Evolutionary conservation across 2,329 filamentous ascomycete species (phyloP), one percentile per base, ranked within the genome.

Genomic region (Colletotrichum truncatum): DNA sequence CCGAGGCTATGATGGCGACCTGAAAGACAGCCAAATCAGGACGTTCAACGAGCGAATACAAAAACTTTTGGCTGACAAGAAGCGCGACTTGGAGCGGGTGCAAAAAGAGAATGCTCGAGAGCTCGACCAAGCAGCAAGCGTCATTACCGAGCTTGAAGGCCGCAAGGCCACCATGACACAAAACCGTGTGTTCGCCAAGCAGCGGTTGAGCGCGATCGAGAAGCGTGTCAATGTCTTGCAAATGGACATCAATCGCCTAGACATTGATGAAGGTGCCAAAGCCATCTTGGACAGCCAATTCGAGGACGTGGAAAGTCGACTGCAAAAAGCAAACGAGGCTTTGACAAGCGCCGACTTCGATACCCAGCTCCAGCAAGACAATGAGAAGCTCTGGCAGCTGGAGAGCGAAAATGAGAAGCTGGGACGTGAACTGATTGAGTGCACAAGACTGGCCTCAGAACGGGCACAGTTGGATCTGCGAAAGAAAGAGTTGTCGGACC

Each of bases 241-340:
- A 73, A 84, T 81, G 48, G 88, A 91, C 30, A 82, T 93, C 30
- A 85, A 91, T 70, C 82, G 83, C n/a, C 90, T 99, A 59, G 86
- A 91, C 34, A 85, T 94, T 28, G 95, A 99, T 70, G 95, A 98
- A 78, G 94, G 94, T 4, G 87, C 88, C 30, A 93, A 93, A 75
- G 91, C 92, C 25, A 83, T 92, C 4, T 83, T 98, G 6, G 91
- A 96, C 71, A 87, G 89, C 14, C 90, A 91, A 56, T 86, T 92
- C 51, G 86, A 88, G 36, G 92, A 96, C 38, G 84, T 92, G 0
- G 87, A 91, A 66, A 80, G 81, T 16, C 86, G 85, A 32, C 82
- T 97, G 14, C 78, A 85, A 48, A 84, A 85, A 56, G 84, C 88
- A 4, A 91, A 88, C 67, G 81, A 86, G n/a, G 86, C 90, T 2